Conservation (phyloP, 192 early-diverging fungal genomes). For the Mortierella antarctica region DNA sequence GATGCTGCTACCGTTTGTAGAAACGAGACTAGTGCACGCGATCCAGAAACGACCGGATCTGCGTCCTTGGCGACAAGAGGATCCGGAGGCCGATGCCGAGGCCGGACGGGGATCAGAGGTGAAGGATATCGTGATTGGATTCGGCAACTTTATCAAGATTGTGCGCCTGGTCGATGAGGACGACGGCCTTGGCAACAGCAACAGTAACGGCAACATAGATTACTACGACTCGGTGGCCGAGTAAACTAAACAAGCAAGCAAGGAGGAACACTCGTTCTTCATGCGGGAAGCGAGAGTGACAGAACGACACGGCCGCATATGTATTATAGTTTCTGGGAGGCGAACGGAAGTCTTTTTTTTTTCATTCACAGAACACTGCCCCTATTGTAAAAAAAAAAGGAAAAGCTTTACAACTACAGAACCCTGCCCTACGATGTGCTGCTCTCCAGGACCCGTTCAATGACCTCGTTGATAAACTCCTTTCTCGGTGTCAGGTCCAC, state of each 20-base stretch:
- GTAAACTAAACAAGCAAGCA: too few species aligned
- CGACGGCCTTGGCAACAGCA: not conserved
- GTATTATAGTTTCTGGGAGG: too few species aligned
- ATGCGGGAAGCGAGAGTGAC: too few species aligned
- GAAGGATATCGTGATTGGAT: constrained; percentile 40
- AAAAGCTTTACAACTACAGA: too few species aligned
- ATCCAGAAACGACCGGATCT: not conserved
- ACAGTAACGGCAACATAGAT: too few species aligned
- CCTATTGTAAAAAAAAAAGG: too few species aligned
- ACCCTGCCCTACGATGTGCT: not conserved
- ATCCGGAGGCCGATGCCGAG: not conserved
- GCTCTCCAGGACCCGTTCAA: constrained; percentile 64
- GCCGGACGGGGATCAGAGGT: constrained; percentile 6
- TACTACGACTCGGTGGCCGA: too few species aligned
- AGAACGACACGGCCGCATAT: too few species aligned
- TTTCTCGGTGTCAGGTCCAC: constrained; percentile 86
- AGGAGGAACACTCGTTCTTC: too few species aligned
- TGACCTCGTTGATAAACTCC: constrained; percentile 89
- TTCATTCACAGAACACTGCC: too few species aligned
- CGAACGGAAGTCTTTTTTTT: too few species aligned
- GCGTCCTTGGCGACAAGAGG: not conserved
- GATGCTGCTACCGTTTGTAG: constrained; percentile 41
- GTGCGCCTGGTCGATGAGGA: constrained; percentile 37
- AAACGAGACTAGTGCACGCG: constrained; percentile 24
- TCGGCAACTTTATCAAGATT: constrained; percentile 50